Evolutionary conservation across 2,329 filamentous ascomycete genomes (phyloP).

Genomic region (Aciculosporium take): DNA sequence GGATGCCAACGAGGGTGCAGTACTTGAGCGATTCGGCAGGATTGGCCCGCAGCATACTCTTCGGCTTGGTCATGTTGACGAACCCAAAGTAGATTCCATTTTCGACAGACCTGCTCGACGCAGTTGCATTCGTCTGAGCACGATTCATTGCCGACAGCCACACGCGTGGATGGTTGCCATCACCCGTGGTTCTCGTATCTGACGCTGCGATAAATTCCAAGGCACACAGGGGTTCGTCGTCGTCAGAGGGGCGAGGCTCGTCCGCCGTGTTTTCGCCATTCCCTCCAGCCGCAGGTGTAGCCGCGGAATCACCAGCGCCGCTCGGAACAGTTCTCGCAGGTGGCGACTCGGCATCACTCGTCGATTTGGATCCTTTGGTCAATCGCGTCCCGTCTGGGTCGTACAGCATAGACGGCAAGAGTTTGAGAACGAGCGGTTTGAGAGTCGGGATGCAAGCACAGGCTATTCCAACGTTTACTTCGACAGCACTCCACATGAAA

Average conservation of each 20-base stretch:
- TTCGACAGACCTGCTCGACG: constrained; percentile 23
- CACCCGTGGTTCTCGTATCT: constrained; percentile 13
- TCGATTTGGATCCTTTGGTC: constrained; percentile 14
- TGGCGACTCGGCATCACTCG: constrained; percentile 17
- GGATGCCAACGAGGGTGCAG: constrained; percentile 57
- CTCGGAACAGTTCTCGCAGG: constrained; percentile 9
- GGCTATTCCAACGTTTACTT: constrained; percentile 81
- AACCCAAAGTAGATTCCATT: constrained; percentile 58
- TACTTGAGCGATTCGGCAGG: constrained; percentile 54
- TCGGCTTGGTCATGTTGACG: constrained; percentile 54
- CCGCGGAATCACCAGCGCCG: background rate
- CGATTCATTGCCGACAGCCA: constrained; percentile 2
- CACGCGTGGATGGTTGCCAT: constrained; percentile 4
- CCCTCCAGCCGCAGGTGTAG: background rate
- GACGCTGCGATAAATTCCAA: constrained; percentile 35
- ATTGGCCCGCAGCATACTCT: constrained; percentile 54
- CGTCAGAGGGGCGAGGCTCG: constrained; percentile 4
- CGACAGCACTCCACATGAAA: constrained; percentile 87
- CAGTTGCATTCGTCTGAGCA: constrained; percentile 19
- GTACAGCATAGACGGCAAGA: constrained; percentile 42
- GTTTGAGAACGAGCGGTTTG: constrained; percentile 64
- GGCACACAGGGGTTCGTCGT: constrained; percentile 20
- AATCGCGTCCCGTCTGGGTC: constrained; percentile 31
- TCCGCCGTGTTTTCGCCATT: background rate
- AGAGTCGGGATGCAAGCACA: constrained; percentile 86